Evolutionary conservation across 257 asterid species (phyloP), one percentile per base, ranked within the genome.

Genomic region (Parsonsia alboflavescens): DNA sequence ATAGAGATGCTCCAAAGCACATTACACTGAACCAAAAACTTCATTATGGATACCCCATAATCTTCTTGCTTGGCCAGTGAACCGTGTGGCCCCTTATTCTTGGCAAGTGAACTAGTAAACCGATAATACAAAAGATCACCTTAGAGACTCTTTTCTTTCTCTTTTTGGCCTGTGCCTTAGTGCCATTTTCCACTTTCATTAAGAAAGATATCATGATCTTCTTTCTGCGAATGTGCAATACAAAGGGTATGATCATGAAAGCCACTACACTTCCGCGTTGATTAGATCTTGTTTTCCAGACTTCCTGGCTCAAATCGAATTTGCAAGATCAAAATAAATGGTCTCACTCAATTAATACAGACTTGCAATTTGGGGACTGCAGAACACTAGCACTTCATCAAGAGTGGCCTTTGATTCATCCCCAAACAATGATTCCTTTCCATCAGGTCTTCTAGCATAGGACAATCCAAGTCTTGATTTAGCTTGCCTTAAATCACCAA

Each of bases 341-440:
- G 42, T 73, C 24, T 64, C 48, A 65, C 36, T 52, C 2, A 46
- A 45, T 67, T 72, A 93, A 79, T 89, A 93, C 72, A 91, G 80
- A 80, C 91, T 88, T 42, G 98, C 98, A 89, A 93, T 93, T 66
- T 93, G 89, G 78, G 97, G 98, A 69, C 92, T 89, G 75, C 97
- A 89, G 74, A 89, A 93, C n/a, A 89, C 91, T 68, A 86, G 42
- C n/a, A 91, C 92, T 80, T 93, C 90, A 78, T 73, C 89, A 76
- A 91, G 75, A 68, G 52, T 84, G 39, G 88, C 87, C 82, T 54
- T 89, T 28, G 81, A 48, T 75, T 88, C 95, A 81, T 89, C 97
- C 19, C 97, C 98, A 84, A 90, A 93, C 76, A 93, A 61, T 50
- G 98, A 91, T 21, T 81, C 93, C 78, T 86, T 91, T 80, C 97